Evolutionary conservation across 179 eudicot genomes (phyloP).

Genomic region (Gypsophila paniculata): DNA sequence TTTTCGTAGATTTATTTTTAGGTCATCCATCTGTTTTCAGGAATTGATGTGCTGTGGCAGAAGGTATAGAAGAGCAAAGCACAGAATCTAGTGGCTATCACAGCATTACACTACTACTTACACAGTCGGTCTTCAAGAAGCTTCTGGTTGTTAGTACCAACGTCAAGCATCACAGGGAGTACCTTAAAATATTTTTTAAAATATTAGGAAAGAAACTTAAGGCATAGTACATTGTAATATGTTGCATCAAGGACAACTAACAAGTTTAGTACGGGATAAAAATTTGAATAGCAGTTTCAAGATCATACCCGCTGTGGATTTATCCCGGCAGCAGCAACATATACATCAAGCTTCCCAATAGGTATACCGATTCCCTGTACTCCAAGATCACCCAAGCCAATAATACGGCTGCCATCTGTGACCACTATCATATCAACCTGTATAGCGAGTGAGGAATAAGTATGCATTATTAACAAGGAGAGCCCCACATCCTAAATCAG

Average conservation of each 20-base stretch:
- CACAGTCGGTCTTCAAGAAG: conserved; percentile 85
- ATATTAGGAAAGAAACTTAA: neutral
- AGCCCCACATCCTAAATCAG: neutral
- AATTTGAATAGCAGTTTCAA: neutral
- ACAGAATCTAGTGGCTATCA: neutral
- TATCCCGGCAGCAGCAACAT: conserved; percentile 99
- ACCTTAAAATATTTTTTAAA: conserved; percentile 47
- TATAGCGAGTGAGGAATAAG: conserved; percentile 25
- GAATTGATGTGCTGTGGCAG: too few relatives aligned
- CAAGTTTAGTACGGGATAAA: conserved; percentile 8
- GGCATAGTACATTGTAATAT: neutral
- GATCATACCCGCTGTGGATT: conserved; percentile 79
- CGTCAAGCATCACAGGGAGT: conserved; percentile 99
- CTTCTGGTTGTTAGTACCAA: conserved; percentile 92
- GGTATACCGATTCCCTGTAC: conserved; percentile 99
- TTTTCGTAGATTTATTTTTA: too few relatives aligned
- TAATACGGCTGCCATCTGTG: conserved; percentile 99
- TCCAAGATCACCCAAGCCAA: conserved; percentile 98
- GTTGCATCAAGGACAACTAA: conserved; percentile 1
- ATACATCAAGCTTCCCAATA: conserved; percentile 92
- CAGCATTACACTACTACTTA: conserved; percentile 36
- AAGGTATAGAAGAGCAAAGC: too few relatives aligned
- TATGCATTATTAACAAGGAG: conserved; percentile 13
- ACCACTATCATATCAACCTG: conserved; percentile 99
- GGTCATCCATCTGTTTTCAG: too few relatives aligned